Percentiles rank a stretch among this genome's conserved stretches.
phyloP scores from a whole-genome alignment of 352 stramenopile species.

The Phytophthora sp. region DNA sequence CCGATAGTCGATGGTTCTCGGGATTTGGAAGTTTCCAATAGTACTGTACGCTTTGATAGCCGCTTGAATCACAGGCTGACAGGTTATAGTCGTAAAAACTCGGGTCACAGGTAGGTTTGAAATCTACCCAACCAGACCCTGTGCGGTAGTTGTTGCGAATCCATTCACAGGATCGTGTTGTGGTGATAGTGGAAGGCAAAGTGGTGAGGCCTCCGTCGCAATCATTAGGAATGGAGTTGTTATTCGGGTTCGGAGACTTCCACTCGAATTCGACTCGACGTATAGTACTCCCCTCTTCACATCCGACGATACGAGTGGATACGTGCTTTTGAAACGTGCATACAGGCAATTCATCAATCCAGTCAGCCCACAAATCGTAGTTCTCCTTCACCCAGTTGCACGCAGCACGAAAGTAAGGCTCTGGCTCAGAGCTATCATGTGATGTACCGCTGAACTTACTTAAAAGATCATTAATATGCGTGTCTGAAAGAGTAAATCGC shows the following conservation, averaged over 20 bases:
- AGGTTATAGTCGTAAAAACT: conserved; percentile 40
- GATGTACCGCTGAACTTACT: conserved; percentile 15
- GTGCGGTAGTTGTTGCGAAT: conserved; percentile 17
- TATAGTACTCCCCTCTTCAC: conserved; percentile 16
- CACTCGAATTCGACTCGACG: conserved; percentile 35
- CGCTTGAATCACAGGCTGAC: conserved; percentile 22
- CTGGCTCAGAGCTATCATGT: background rate
- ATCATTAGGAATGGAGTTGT: conserved; percentile 29
- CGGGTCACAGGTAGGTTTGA: conserved; percentile 35
- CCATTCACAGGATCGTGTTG: conserved; percentile 42
- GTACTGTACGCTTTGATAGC: conserved; percentile 17
- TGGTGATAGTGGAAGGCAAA: conserved; percentile 25
- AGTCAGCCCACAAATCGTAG: conserved; percentile 36
- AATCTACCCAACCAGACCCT: conserved; percentile 33
- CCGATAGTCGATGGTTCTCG: conserved; percentile 11
- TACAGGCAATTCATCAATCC: conserved; percentile 33
- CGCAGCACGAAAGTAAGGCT: conserved; percentile 37
- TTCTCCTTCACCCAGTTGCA: conserved; percentile 44
- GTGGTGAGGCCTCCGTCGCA: conserved; percentile 34
- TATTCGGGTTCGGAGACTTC: conserved; percentile 24
- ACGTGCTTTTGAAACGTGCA: conserved; percentile 37
- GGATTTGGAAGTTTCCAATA: conserved; percentile 35
- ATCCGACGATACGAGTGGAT: conserved; percentile 20
- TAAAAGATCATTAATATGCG: conserved; percentile 43
- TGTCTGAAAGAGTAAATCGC: conserved; percentile 35